These are phyloP conservation scores for Didymella exigua DNA, from an alignment of 2,329 filamentous ascomycete genomes.

Conservation along the genomic window DNA sequence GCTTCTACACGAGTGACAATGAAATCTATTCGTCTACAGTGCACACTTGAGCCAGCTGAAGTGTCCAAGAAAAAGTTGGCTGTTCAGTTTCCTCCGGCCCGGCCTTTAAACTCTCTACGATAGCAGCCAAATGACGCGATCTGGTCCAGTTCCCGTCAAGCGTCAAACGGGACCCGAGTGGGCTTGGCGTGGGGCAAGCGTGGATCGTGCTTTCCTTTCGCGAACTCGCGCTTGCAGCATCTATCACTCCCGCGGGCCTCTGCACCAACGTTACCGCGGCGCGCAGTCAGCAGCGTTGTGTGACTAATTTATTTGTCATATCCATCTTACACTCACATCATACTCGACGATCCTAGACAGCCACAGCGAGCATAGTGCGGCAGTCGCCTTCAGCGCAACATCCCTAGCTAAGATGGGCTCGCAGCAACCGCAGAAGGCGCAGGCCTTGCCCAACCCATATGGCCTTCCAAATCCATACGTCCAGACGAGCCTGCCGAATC, in stretches of 20 bases:
- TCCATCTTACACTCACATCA: neutral
- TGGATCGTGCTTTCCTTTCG: constrained; percentile 9
- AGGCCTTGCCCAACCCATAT: constrained; percentile 35
- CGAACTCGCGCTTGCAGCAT: constrained; percentile 5
- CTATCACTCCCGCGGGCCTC: neutral
- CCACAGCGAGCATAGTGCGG: constrained; percentile 5
- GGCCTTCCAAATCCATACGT: constrained; percentile 37
- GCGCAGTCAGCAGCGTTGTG: neutral
- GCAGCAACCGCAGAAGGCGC: constrained; percentile 32
- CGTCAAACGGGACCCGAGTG: constrained; percentile 7
- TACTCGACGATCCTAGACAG: neutral
- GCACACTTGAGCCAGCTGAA: constrained; percentile 9
- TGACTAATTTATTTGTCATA: neutral
- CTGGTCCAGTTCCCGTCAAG: constrained; percentile 13
- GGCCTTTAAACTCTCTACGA: constrained; percentile 5
- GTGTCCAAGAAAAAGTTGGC: neutral
- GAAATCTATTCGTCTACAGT: constrained; percentile 5
- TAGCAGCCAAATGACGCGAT: constrained; percentile 19
- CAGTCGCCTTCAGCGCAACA: constrained; percentile 2
- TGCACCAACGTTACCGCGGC: neutral
- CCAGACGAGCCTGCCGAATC: constrained; percentile 33
- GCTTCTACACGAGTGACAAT: constrained; percentile 4
- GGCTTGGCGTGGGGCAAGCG: constrained; percentile 14
- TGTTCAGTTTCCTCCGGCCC: constrained; percentile 2
- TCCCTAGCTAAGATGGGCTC: constrained; percentile 30